Evolutionary conservation across 345 rosid species (phyloP).

Genomic region (Arabis alpina): DNA sequence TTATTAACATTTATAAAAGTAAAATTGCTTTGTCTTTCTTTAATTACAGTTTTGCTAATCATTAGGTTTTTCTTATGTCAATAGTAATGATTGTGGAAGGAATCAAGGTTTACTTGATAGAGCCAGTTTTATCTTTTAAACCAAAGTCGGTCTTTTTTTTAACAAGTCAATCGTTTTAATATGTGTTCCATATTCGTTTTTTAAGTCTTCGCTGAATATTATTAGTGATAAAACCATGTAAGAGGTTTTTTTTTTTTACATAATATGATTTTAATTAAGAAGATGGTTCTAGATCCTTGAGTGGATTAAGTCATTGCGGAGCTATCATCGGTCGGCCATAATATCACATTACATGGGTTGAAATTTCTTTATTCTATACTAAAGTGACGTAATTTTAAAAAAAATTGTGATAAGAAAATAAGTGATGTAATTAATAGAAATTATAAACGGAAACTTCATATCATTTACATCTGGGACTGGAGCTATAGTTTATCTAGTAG

Average conservation of each 20-base stretch:
- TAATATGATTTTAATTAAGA: background rate
- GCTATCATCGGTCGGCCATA: constrained; percentile 35
- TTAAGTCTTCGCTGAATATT: constrained; percentile 22
- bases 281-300: constrained; percentile 17
- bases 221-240: background rate
- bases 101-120: constrained; percentile 13
- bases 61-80: constrained; percentile 17
- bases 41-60: background rate
- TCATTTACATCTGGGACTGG: background rate
- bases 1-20: background rate
- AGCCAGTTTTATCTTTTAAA: background rate
- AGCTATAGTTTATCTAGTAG: background rate
- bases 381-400: constrained; percentile 1
- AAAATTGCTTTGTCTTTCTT: background rate
- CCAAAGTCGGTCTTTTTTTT: background rate
- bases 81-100: constrained; percentile 25
- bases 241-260: background rate
- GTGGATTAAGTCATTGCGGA: constrained; percentile 22
- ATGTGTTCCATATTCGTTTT: too few species aligned
- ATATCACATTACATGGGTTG: constrained; percentile 19
- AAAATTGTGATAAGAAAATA: background rate
- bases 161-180: background rate
- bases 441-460: background rate
- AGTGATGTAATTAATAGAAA: background rate
- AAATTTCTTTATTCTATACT: background rate